phyloP scores from a whole-genome alignment of 805 yeast species.

The Cyberlindnera meyerae region DNA sequence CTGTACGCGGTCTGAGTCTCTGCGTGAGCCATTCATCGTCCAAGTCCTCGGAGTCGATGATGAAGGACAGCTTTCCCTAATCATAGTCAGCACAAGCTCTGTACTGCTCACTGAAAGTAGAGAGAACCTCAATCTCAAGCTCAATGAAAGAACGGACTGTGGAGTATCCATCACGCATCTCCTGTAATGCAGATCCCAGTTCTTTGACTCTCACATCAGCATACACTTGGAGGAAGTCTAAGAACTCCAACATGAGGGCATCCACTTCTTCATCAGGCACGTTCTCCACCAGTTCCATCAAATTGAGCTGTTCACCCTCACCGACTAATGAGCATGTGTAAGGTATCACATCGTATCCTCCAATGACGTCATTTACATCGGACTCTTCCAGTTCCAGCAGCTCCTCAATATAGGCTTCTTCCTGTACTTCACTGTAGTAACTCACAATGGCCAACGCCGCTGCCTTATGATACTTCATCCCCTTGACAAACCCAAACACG shows the following conservation, averaged over 20 bases:
- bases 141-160: conserved; percentile 16
- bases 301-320: conserved; percentile 16
- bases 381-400: conserved; percentile 19
- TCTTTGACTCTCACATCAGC: conserved; percentile 6
- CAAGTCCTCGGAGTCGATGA: conserved; percentile 20
- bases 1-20: conserved; percentile 20
- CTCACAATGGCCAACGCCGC: conserved; percentile 19
- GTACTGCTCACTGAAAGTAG: conserved; percentile 8
- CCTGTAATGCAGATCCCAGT: conserved; percentile 2
- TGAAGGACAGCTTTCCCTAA: conserved; percentile 15
- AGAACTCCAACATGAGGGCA: conserved; percentile 16
- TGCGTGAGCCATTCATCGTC: conserved; percentile 22
- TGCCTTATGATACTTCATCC: conserved; percentile 16
- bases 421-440: conserved; percentile 6
- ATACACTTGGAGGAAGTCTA: conserved; percentile 18
- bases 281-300: conserved; percentile 11
- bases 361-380: conserved; percentile 19
- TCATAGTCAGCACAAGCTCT: no score
- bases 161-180: conserved; percentile 6
- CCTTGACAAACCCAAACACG: conserved; percentile 29
- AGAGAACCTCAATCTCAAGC: conserved; percentile 16
- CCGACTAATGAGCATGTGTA: conserved; percentile 11
- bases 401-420: conserved; percentile 12
- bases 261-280: conserved; percentile 20
- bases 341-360: conserved; percentile 19